Evolutionary conservation across 1,284 basidiomycete genomes (phyloP).

Genomic region (Entoloma clypeatum): DNA sequence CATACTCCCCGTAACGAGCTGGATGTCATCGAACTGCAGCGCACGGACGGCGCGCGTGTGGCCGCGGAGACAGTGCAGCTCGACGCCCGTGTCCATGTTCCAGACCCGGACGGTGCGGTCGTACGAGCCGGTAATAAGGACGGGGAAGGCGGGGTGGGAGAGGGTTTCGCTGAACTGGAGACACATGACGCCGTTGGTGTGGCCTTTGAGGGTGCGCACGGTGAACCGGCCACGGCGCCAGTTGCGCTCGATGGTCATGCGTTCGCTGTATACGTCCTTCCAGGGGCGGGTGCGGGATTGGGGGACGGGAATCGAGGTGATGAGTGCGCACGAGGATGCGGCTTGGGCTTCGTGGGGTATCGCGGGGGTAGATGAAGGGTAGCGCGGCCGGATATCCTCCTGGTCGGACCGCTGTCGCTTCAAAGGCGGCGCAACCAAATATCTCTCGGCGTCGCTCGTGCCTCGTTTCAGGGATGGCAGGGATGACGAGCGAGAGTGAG

Average conservation of each 20-base stretch:
- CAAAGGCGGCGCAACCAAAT: constrained; percentile 30
- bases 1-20: constrained; percentile 96
- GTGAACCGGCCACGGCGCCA: constrained; percentile 93
- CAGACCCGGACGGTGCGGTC: constrained; percentile 94
- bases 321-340: constrained; percentile 27
- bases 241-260: constrained; percentile 92
- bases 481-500: constrained; percentile 21
- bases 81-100: constrained; percentile 91
- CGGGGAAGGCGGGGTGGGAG: constrained; percentile 81
- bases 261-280: constrained; percentile 99
- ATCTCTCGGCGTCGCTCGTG: constrained; percentile 26
- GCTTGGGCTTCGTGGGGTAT: constrained; percentile 17
- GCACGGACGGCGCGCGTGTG: constrained; percentile 91
- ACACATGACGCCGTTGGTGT: constrained; percentile 97
- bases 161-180: constrained; percentile 92
- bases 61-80: constrained; percentile 81
- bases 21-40: constrained; percentile 94
- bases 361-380: constrained; percentile 17
- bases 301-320: constrained; percentile 24
- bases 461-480: constrained; percentile 35
- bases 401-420: constrained; percentile 51
- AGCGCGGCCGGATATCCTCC: no score
- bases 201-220: constrained; percentile 83
- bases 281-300: constrained; percentile 76
- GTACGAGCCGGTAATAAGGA: constrained; percentile 97